phyloP scores from a whole-genome alignment of 306 rosid genomes.

The Cucurbita ficifolia region DNA sequence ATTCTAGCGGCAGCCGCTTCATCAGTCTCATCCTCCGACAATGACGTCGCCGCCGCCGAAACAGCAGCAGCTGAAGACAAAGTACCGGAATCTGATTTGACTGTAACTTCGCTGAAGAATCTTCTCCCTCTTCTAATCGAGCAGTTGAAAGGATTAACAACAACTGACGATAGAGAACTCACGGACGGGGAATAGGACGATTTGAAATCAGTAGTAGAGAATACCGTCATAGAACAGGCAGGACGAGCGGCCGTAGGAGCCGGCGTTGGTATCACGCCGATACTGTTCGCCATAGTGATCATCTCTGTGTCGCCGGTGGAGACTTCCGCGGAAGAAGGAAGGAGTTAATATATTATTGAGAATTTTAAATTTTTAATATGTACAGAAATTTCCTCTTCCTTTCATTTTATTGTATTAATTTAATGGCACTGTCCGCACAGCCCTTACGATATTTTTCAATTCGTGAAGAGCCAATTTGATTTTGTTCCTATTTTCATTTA shows the following conservation, averaged over 20 bases:
- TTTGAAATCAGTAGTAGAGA: neutral
- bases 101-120: slow-evolving; percentile 30
- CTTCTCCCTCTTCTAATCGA: slow-evolving; percentile 8
- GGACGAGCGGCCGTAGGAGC: neutral
- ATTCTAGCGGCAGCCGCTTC: slow-evolving; percentile 21
- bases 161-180: neutral
- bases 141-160: neutral
- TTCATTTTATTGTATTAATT: neutral
- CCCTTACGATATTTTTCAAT: neutral
- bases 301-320: neutral
- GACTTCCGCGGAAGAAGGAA: neutral
- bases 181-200: neutral
- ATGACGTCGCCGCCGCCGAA: slow-evolving; percentile 17
- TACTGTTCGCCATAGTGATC: neutral
- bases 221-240: neutral
- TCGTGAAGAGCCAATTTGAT: neutral
- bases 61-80: slow-evolving; percentile 12
- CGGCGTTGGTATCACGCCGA: neutral
- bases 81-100: slow-evolving; percentile 23
- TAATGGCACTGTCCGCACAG: neutral
- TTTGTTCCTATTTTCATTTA: neutral
- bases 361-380: neutral
- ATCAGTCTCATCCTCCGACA: slow-evolving; percentile 16
- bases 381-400: neutral
- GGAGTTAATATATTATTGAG: neutral